phyloP scores from a whole-genome alignment of 176 grass and related monocot species.

The Eragrostis nindensis region DNA sequence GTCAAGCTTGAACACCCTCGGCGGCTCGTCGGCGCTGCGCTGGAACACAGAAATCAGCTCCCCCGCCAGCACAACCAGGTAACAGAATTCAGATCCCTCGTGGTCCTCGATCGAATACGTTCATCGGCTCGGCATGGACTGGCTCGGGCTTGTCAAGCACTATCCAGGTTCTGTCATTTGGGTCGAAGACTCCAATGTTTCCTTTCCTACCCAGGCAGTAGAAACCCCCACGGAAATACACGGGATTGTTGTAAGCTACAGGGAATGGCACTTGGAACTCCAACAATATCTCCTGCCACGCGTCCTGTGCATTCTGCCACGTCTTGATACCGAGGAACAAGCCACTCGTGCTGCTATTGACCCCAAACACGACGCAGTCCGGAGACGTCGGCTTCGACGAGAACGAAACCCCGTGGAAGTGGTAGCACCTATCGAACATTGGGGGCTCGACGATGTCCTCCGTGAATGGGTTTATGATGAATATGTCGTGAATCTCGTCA shows the following conservation, averaged over 20 bases:
- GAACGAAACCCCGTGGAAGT: not conserved
- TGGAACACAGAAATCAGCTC: not conserved
- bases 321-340: not conserved
- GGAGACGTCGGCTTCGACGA: not conserved
- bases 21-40: not conserved
- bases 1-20: conserved; percentile 6
- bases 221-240: conserved; percentile 15
- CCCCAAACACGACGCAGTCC: not conserved
- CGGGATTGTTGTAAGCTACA: not conserved
- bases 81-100: not conserved
- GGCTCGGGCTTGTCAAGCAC: not conserved
- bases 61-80: not conserved
- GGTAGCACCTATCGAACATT: not conserved
- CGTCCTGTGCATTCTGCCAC: not conserved
- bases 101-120: not conserved
- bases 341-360: not conserved
- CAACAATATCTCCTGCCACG: fast-evolving
- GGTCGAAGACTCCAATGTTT: conserved; percentile 20
- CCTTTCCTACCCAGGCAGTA: conserved; percentile 8
- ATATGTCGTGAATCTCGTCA: not conserved
- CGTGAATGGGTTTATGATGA: conserved; percentile 37
- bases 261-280: not conserved
- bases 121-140: not conserved
- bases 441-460: not conserved
- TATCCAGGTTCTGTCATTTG: not conserved